Percentiles rank a stretch among this genome's conserved stretches.
Conservation (phyloP, 2,329 filamentous ascomycete species). For the Beauveria sp. region DNA sequence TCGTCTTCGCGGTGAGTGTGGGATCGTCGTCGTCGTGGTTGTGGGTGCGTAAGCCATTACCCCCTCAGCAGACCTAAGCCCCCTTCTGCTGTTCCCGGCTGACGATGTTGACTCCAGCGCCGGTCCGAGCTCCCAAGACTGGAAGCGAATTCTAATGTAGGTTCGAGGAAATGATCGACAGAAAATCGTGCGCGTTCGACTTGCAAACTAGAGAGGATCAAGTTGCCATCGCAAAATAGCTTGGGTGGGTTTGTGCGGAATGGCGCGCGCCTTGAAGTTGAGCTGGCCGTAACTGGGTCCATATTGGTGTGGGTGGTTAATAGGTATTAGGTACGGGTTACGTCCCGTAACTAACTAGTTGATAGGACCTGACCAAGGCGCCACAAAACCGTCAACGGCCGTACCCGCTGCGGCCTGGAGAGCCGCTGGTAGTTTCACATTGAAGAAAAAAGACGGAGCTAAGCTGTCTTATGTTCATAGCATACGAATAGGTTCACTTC, state of each 20-base stretch:
- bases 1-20: neutral
- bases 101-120: neutral
- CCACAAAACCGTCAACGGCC: neutral
- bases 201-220: neutral
- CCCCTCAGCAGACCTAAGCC: neutral
- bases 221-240: neutral
- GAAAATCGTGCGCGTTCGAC: neutral
- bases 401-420: neutral
- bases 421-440: neutral
- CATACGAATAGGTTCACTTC: no score
- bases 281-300: neutral
- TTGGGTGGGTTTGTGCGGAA: constrained; percentile 1
- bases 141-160: neutral
- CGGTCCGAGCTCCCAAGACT: neutral
- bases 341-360: neutral
- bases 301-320: neutral
- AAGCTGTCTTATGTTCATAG: no score
- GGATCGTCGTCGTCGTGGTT: neutral
- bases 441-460: no score
- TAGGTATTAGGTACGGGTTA: no score
- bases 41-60: constrained; percentile 2
- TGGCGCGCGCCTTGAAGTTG: constrained; percentile 5
- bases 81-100: neutral
- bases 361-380: neutral
- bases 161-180: neutral